Conservation (phyloP, 495 filamentous ascomycete genomes). For the Parmelia sp. region DNA sequence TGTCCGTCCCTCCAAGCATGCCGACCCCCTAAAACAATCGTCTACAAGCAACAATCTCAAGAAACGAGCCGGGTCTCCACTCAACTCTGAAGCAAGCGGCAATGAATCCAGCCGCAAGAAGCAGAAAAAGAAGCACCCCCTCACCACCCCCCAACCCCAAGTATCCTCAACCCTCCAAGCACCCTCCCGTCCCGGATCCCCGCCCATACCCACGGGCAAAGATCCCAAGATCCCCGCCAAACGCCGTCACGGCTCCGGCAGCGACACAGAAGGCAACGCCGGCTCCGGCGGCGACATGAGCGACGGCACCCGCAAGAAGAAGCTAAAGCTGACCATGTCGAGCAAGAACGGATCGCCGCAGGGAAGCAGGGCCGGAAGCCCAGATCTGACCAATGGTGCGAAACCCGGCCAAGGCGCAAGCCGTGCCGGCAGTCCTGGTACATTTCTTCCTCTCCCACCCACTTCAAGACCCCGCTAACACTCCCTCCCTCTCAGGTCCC, state of each 20-base stretch:
- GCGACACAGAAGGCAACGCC: constrained; percentile 71
- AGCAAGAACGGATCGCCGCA: constrained; percentile 49
- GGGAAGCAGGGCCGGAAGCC: constrained; percentile 50
- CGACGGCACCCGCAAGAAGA: constrained; percentile 49
- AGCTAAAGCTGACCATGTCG: constrained; percentile 54
- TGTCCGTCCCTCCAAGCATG: constrained; percentile 47
- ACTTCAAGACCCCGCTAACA: not conserved
- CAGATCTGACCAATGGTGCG: constrained; percentile 40
- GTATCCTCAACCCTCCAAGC: constrained; percentile 50
- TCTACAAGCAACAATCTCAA: constrained; percentile 52
- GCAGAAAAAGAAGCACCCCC: constrained; percentile 60
- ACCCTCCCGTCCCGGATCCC: constrained; percentile 43
- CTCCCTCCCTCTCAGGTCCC: not conserved
- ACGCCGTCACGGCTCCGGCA: constrained; percentile 54
- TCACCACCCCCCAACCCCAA: constrained; percentile 22
- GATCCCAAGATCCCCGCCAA: constrained; percentile 35
- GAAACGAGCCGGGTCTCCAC: constrained; percentile 76
- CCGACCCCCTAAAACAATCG: constrained; percentile 53
- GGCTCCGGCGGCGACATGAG: constrained; percentile 62
- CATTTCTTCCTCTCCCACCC: not conserved
- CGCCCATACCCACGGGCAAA: constrained; percentile 31
- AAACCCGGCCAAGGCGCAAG: constrained; percentile 27
- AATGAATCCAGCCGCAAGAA: constrained; percentile 87
- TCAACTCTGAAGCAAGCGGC: constrained; percentile 81
- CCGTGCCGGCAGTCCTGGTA: constrained; percentile 26